Evolutionary conservation across 2,329 filamentous ascomycete species (phyloP), one percentile per base, ranked within the genome.

Genomic region (Fusarium illudens): DNA sequence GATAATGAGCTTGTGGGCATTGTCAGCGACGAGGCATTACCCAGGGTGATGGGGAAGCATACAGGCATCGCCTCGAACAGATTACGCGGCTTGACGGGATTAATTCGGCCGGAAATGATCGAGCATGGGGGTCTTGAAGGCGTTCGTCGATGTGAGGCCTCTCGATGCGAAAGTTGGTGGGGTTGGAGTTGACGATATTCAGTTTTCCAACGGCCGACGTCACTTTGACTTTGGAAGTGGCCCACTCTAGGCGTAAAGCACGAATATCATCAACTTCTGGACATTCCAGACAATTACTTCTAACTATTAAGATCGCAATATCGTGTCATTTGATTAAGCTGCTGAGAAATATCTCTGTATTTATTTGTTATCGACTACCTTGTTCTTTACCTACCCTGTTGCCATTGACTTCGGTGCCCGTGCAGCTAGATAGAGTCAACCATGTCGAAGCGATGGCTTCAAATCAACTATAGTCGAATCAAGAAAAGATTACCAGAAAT

Each of bases 1-100:
- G 71, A 90, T 88, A 73, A 91, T 88, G 69, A 92, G 83, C 89
- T 92, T 64, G 51, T 39, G 19, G 37, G 53, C 19, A 29, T 6
- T 32, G 19, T 68, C 32, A 68, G 66, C 54, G 46, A 57, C 20
- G 36, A 46, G 19, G 11, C 20, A 60, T 61, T 59, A 58, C n/a
- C 20, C 39, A 19, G 13, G 39, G 60, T 44, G 13, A 20, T 22
- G 25, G 36, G 15, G 7, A 34, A 27, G 30, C 72, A 33, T 75
- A 71, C 72, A 58, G 73, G 73, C 73, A 75, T 75, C 25, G 55
- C 60, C 52, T 64, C 49, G 17, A n/a, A 32, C 27, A 46, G 30
- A 36, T 32, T 34, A 59, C 20, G n/a, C 15, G 19, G 30, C 29
- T 19, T 13, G 8, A 27, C 17, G 12, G 22, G 25, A 27, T 17